Evolutionary conservation across 305 asterid species (phyloP).

Genomic region (Euphrasia arctica): DNA sequence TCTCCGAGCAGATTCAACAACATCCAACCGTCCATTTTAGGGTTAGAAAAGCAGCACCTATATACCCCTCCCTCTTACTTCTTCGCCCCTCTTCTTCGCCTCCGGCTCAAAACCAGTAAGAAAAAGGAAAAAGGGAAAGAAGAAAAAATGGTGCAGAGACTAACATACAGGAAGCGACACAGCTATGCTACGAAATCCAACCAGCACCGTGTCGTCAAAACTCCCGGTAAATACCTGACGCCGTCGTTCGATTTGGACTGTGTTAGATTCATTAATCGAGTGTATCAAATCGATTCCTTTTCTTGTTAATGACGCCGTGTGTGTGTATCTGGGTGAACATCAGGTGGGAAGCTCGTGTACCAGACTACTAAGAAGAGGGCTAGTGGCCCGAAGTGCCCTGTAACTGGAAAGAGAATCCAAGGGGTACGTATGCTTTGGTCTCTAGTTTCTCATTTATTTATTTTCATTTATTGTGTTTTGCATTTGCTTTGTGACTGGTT

Average conservation of each 20-base stretch:
- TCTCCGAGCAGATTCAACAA: neutral
- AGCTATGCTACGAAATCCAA: constrained; percentile 66
- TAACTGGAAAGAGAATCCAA: constrained; percentile 85
- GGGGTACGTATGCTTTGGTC: constrained; percentile 42
- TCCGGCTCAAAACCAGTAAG: constrained; percentile 6
- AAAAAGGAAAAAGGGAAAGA: neutral
- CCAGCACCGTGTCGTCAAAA: constrained; percentile 53
- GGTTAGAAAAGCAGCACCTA: constrained; percentile 8
- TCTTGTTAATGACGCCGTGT: too few relatives aligned
- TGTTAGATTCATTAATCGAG: neutral
- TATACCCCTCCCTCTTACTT: constrained; percentile 15
- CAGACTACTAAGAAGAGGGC: constrained; percentile 90
- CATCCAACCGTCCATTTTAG: too few relatives aligned
- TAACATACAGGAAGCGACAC: constrained; percentile 48
- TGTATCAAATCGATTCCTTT: neutral
- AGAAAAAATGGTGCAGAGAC: constrained; percentile 51
- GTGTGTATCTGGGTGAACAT: constrained; percentile 16
- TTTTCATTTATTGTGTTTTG: neutral
- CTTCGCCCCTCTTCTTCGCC: constrained; percentile 9
- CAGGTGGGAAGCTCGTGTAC: constrained; percentile 77
- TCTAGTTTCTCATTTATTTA: neutral
- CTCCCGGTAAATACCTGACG: constrained; percentile 38
- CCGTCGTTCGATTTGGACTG: neutral
- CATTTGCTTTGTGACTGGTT: neutral
- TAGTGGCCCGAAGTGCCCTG: constrained; percentile 84